Evolutionary conservation across 345 rosid species (phyloP), one percentile per base, ranked within the genome.

Genomic region (Sisymbrium irio): DNA sequence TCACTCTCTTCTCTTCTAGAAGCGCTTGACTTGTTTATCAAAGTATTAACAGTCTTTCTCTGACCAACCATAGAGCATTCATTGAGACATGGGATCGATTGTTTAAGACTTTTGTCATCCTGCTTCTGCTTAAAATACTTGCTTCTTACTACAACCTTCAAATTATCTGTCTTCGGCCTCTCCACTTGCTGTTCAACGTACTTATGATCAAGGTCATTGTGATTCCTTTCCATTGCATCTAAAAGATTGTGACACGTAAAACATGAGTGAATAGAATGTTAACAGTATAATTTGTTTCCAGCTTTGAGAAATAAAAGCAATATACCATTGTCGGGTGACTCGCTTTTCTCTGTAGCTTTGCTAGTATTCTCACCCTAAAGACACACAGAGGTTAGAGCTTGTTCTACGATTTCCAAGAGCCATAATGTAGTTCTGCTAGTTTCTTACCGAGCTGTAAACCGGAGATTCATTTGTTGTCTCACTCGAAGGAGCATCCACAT

Each of bases 101-200:
- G 62, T 28, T 49, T 77, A 7, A 46, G 67, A 74, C 49, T 83
- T 77, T 69, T 73, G 32, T 62, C 71, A 20, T 5, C 79, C 73
- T 85, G 81, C 77, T 89, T 87, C 46, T 79, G 82, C 80, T 81
- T 84, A 49, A 88, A 89, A 78, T 82, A 94, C 30, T 83, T 73
- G 84, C 97, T 89, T 79, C 87, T 82, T 55, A 85, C 80, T 15
- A 81, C 65, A 62, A 77, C 85, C 84, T 85, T 88, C 50, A 74
- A 72, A 77, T 55, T 77, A 54, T 82, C 89, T 20, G 73, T 76
- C 77, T 81, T 78, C 4, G 67, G 78, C 81, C 81, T 82, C 30
- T 66, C 84, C 60, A 76, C 59, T 46, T 45, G 19, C 20, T 37
- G 66, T n/a, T 69, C 5, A 5, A 57, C 25, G 47, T 56, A 37